Evolutionary conservation across 2,329 filamentous ascomycete species (phyloP), one percentile per base, ranked within the genome.

Genomic region (Drechslera avenae): DNA sequence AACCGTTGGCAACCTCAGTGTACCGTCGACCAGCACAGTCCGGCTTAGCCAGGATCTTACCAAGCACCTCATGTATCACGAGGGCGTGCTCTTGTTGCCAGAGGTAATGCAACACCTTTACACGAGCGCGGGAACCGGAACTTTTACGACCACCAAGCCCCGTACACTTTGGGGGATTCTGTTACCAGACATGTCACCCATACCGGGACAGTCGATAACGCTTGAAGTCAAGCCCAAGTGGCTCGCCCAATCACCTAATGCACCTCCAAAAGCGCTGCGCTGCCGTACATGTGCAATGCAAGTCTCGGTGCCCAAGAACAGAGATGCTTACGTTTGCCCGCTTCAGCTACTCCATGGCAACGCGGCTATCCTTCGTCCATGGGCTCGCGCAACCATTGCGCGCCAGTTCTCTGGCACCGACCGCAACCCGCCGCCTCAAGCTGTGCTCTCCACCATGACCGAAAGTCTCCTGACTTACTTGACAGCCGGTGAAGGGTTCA

Each of bases 211-310:
- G 21, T 61, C 65, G 2, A 52, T 68, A 39, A 72, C 67, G 2
- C 59, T 75, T 19, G 75, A 80, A 53, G 63, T 79, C 47, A 80
- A 80, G 52, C 77, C 78, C 0, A 80, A 80, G 48, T 80, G 78
- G 78, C 68, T 80, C 2, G 50, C 62, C 5, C 78, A 79, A 46
- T 79, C 77, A 4, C 76, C 76, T 2, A 73, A 73, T 44, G 78
- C 78, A 5, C 76, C 77, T 1, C 8, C 39, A 3, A 47, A 64
- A 19, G 69, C 77, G 1, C 67, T 63, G 14, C 69, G 77, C 12
- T 80, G 78, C 52, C 72, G 78, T 4, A 79, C 76, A 2, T 80
- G 78, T 56, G 78, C 78, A 0, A 54, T 79, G 49, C 72, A 75
- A 19, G 73, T 75, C 0, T 67, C 69, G 1, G 71, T 59, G 53